phyloP scores from a whole-genome alignment of 1,284 basidiomycete genomes.

The Microbotryum intermedium region DNA sequence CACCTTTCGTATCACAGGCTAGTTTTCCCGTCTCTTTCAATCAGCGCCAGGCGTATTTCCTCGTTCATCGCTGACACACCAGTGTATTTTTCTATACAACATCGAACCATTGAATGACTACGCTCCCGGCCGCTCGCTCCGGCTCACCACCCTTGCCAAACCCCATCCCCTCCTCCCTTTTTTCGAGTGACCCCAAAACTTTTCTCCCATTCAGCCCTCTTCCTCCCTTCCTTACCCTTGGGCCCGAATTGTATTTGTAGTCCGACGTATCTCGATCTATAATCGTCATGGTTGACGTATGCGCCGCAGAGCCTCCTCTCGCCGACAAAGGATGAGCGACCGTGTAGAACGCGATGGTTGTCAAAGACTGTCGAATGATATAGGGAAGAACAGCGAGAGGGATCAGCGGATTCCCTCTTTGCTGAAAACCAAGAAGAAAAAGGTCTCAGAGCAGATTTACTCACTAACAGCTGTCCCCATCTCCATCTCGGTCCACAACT shows the following conservation, averaged over 20 bases:
- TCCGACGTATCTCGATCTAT: constrained; percentile 62
- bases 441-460: constrained; percentile 35
- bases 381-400: neutral
- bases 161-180: too few species aligned
- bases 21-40: too few species aligned
- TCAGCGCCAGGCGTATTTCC: too few species aligned
- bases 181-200: too few species aligned
- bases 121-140: too few species aligned
- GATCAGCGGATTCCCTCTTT: neutral
- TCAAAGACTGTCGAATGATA: constrained; percentile 57
- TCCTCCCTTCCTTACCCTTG: neutral
- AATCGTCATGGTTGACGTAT: constrained; percentile 87
- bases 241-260: constrained; percentile 39
- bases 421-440: neutral
- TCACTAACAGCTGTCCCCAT: constrained; percentile 76
- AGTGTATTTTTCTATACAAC: too few species aligned
- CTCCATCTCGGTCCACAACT: constrained; percentile 81
- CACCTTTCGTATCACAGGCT: too few species aligned
- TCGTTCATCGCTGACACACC: too few species aligned
- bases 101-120: too few species aligned
- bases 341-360: constrained; percentile 91
- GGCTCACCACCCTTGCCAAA: too few species aligned
- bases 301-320: constrained; percentile 89
- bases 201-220: neutral
- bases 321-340: constrained; percentile 79